Percentiles rank a stretch among this genome's conserved stretches.
Evolutionary conservation across 345 rosid genomes (phyloP).

Genomic region (Clausena lansium): DNA sequence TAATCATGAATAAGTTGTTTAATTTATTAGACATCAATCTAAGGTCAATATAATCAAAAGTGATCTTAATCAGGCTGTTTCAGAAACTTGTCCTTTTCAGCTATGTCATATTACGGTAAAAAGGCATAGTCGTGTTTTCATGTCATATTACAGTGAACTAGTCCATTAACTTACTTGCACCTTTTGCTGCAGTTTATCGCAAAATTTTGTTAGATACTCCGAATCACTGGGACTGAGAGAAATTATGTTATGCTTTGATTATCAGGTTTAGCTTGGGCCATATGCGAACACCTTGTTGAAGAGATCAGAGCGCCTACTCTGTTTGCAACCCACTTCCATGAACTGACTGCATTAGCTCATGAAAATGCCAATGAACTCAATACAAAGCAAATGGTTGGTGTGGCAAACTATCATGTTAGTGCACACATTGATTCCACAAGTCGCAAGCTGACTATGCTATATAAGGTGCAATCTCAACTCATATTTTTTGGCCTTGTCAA

Average conservation of each 20-base stretch:
- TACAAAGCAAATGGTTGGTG: conserved; percentile 56
- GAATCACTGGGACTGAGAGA: neutral
- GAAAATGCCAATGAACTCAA: conserved; percentile 42
- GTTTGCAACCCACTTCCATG: conserved; percentile 98
- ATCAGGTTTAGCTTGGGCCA: conserved; percentile 97
- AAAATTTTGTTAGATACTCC: neutral
- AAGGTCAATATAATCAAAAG: neutral
- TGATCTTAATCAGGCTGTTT: neutral
- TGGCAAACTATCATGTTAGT: conserved; percentile 93
- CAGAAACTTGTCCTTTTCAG: neutral
- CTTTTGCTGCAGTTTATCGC: neutral
- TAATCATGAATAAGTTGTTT: neutral
- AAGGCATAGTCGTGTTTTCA: neutral
- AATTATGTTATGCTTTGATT: conserved; percentile 8
- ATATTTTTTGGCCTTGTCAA: neutral
- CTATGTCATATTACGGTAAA: neutral
- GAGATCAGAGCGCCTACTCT: conserved; percentile 87
- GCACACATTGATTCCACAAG: conserved; percentile 84
- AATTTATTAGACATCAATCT: neutral
- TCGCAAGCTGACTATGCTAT: conserved; percentile 94
- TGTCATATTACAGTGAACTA: neutral
- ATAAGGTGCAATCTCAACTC: conserved; percentile 46
- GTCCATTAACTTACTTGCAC: neutral
- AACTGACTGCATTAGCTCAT: conserved; percentile 84
- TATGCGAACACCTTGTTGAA: conserved; percentile 94